A percentile compares a stretch with the other conserved stretches of the same genome.
phyloP scores from a whole-genome alignment of 2,329 filamentous ascomycete species.

The Epichloe glyceriae region DNA sequence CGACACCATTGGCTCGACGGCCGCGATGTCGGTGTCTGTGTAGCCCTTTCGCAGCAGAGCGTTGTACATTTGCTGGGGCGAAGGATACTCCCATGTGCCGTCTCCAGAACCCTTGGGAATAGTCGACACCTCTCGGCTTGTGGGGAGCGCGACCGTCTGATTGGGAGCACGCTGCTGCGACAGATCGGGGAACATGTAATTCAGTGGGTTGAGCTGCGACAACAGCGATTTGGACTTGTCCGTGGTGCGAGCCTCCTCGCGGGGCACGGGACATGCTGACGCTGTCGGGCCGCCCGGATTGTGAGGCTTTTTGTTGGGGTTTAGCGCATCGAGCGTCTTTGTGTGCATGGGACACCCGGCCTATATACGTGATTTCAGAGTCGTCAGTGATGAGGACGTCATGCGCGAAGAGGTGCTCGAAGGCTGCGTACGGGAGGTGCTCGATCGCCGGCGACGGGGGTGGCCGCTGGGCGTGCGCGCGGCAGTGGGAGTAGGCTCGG shows the following conservation, averaged over 20 bases:
- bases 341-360: constrained; percentile 46
- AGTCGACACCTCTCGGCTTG: constrained; percentile 70
- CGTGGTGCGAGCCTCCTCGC: constrained; percentile 19
- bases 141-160: constrained; percentile 63
- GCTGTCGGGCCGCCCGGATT: constrained; percentile 13
- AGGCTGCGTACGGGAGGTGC: constrained; percentile 21
- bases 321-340: constrained; percentile 35
- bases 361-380: constrained; percentile 17
- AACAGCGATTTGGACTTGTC: constrained; percentile 32
- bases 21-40: constrained; percentile 82
- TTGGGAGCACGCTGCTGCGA: constrained; percentile 65
- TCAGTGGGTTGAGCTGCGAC: constrained; percentile 55
- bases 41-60: constrained; percentile 92
- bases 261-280: constrained; percentile 34
- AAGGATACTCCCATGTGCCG: constrained; percentile 93
- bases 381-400: neutral
- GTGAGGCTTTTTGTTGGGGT: constrained; percentile 15
- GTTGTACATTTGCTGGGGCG: constrained; percentile 99
- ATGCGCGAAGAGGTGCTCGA: neutral
- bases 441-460: constrained; percentile 15
- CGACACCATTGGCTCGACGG: constrained; percentile 92
- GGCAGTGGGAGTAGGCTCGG: constrained; percentile 31
- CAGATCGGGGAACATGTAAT: constrained; percentile 87
- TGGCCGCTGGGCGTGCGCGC: constrained; percentile 21
- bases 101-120: constrained; percentile 76